Percentiles rank a stretch among this genome's conserved stretches.
phyloP scores from a whole-genome alignment of 768 basidiomycete genomes.

The Russula lepida region DNA sequence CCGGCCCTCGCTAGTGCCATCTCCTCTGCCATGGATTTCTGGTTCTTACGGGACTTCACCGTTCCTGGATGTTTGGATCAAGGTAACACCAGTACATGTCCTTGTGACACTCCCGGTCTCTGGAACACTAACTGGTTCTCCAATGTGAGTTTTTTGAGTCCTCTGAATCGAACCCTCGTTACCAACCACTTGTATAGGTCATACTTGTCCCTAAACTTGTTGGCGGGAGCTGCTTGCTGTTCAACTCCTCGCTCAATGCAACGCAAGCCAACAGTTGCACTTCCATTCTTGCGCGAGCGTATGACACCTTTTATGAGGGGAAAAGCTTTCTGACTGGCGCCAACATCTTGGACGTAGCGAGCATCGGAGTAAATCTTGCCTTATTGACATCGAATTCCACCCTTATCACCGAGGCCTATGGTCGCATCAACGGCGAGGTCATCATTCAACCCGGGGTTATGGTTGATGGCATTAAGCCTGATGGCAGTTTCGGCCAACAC shows the following conservation, averaged over 20 bases:
- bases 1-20: constrained; percentile 20
- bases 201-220: constrained; percentile 18
- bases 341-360: constrained; percentile 57
- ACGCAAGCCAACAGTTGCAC: constrained; percentile 11
- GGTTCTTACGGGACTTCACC: constrained; percentile 28
- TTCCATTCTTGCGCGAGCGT: constrained; percentile 16
- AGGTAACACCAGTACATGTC: constrained; percentile 25
- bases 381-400: constrained; percentile 29
- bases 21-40: constrained; percentile 25
- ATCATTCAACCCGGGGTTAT: constrained; percentile 38
- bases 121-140: constrained; percentile 22
- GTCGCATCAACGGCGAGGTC: constrained; percentile 44
- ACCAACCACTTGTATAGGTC: constrained; percentile 6
- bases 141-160: constrained; percentile 8
- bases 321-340: constrained; percentile 49
- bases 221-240: constrained; percentile 17
- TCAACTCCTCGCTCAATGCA: constrained; percentile 13
- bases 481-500: constrained; percentile 44
- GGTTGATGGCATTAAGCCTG: constrained; percentile 51
- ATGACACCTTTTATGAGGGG: constrained; percentile 17
- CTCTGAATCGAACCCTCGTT: not conserved
- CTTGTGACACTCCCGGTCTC: constrained; percentile 26
- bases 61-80: constrained; percentile 24
- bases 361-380: constrained; percentile 24
- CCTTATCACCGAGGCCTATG: constrained; percentile 42